These are phyloP conservation scores for Pythium phragmitis DNA, from an alignment of 352 stramenopile genomes.

Conservation along the genomic window DNA sequence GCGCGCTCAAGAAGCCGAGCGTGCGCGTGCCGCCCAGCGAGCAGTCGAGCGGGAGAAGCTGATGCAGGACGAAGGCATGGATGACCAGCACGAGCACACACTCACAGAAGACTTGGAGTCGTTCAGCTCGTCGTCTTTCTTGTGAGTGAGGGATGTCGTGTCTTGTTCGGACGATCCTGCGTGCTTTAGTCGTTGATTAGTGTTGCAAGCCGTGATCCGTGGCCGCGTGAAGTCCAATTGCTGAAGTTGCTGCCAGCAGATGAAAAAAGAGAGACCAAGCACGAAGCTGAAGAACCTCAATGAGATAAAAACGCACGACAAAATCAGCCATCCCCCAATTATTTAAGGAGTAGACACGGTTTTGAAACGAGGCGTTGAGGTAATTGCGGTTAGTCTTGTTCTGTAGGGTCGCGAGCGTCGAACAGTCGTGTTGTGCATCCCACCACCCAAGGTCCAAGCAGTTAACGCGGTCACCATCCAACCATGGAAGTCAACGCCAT, in stretches of 20 bases:
- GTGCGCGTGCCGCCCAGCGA: conserved; percentile 46
- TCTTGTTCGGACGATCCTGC: conserved; percentile 8
- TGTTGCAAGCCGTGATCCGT: conserved; percentile 5
- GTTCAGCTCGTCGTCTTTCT: conserved; percentile 88
- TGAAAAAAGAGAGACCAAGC: neutral
- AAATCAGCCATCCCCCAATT: conserved; percentile 21
- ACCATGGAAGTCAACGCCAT: conserved; percentile 43
- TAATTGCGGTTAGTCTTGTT: neutral
- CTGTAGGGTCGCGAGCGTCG: conserved; percentile 3
- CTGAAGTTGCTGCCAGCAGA: conserved; percentile 13
- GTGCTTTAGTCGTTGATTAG: conserved; percentile 19
- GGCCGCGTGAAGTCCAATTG: conserved; percentile 15
- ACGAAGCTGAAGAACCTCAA: neutral
- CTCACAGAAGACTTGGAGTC: conserved; percentile 79
- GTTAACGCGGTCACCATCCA: neutral
- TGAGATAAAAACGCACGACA: neutral
- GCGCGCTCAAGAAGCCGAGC: conserved; percentile 58
- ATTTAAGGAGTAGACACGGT: conserved; percentile 38
- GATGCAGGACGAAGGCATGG: conserved; percentile 53
- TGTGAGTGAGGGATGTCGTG: conserved; percentile 39
- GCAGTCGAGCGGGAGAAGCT: conserved; percentile 71
- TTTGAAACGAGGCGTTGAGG: conserved; percentile 23
- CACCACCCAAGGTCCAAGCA: neutral
- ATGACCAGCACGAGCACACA: conserved; percentile 65
- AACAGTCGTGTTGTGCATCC: conserved; percentile 4